phyloP scores from a whole-genome alignment of 768 basidiomycete genomes.

The Amanita rimosa region DNA sequence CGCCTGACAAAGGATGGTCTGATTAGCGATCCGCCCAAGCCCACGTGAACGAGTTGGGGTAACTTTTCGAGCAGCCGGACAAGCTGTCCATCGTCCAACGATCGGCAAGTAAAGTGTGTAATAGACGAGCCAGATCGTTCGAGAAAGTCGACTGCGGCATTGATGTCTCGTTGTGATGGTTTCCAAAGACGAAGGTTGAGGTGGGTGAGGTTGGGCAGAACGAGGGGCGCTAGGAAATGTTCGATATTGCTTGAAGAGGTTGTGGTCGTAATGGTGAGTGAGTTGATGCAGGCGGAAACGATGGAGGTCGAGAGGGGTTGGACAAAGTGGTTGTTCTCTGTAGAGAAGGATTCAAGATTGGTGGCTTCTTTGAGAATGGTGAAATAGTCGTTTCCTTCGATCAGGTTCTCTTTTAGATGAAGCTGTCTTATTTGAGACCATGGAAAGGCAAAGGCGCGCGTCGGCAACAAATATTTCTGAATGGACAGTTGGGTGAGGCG shows the following conservation, averaged over 20 bases:
- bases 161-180: neutral
- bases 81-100: neutral
- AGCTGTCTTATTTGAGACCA: constrained; percentile 4
- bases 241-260: neutral
- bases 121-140: neutral
- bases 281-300: neutral
- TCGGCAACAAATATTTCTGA: neutral
- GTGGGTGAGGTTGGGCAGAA: neutral
- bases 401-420: neutral
- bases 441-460: neutral
- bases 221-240: neutral
- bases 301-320: neutral
- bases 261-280: neutral
- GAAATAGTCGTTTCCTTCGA: constrained; percentile 1
- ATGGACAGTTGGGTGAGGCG: neutral
- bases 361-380: neutral
- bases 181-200: neutral
- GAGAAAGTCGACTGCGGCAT: neutral
- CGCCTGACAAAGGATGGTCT: neutral
- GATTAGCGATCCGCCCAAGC: neutral
- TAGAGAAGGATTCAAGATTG: neutral
- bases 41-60: constrained; percentile 1
- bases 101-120: neutral
- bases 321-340: neutral
- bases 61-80: constrained; percentile 1